Conservation (phyloP, 805 yeast genomes). For the Sugiyamaella valdiviana region DNA sequence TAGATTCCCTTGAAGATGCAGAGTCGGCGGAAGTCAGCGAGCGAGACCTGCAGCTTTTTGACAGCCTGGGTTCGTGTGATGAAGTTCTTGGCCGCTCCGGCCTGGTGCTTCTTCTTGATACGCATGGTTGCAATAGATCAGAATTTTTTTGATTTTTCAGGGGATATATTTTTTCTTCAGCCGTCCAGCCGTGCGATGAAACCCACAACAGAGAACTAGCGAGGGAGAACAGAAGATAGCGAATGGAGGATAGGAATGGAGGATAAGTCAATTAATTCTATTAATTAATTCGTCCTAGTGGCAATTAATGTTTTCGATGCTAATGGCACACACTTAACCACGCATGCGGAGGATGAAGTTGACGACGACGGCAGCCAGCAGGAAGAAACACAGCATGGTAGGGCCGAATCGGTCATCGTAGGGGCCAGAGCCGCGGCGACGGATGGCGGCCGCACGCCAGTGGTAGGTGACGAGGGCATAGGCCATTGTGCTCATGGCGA, state of each 20-base stretch:
- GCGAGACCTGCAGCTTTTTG: constrained; percentile 80
- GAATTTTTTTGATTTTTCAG: constrained; percentile 8
- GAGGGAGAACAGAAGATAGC: too few relatives aligned
- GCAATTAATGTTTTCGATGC: too few relatives aligned
- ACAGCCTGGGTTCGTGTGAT: constrained; percentile 94
- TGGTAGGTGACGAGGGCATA: constrained; percentile 94
- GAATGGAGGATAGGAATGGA: too few relatives aligned
- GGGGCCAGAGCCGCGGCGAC: constrained; percentile 98
- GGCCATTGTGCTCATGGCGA: constrained; percentile 96
- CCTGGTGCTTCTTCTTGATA: constrained; percentile 73
- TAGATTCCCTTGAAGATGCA: constrained; percentile 97
- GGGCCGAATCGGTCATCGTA: constrained; percentile 99
- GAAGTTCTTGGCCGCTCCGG: constrained; percentile 88
- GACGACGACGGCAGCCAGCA: constrained; percentile 86
- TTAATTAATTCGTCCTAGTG: too few relatives aligned
- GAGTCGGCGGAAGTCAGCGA: constrained; percentile 88
- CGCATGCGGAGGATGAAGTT: constrained; percentile 78
- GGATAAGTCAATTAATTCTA: not conserved
- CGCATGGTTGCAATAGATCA: constrained; percentile 27
- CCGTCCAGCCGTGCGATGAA: not conserved
- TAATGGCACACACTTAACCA: constrained; percentile 1
- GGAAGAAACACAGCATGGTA: constrained; percentile 90
- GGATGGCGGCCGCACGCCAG: constrained; percentile 98
- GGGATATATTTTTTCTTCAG: constrained; percentile 1
- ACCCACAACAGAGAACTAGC: not conserved